Base-by-base conservation (phyloP, 192 early-diverging fungal genomes). In the Pilaira anomala region DNA sequence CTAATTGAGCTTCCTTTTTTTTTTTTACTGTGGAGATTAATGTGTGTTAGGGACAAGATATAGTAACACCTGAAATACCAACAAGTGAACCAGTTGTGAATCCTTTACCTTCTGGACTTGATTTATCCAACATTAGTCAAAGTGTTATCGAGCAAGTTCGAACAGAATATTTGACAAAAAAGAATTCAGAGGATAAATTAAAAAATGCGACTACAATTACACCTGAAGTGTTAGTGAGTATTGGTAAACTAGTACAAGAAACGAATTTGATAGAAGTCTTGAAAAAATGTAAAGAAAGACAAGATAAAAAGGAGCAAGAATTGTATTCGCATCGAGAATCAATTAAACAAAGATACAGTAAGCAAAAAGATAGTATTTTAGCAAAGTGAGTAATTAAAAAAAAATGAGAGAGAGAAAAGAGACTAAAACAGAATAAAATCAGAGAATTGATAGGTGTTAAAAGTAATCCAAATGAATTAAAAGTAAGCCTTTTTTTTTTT, bases 361-460 rank as follows among this genome's bases (percentile, higher is more conserved):
- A 53, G 7, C 49, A 68, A n/a, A 39, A 42, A 18, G 58, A 68
- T 0, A 48, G 42, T 29, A 21, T 68, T n/a, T 40, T 62, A 16
- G 66, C 66, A 19, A 68, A 53, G 66, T 68, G 25, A 50, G 18
- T 7, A 6, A 50, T 4, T 36, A 55, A 11, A 22, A 55, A 29
- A 46, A 18, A 12, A 3, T 46, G 3, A 9, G 6, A 26, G 9
- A 1, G n/a, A n/a, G n/a, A n/a, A n/a, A n/a, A n/a, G n/a, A 18
- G 0, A 13, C 22, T 26, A 36, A 13, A 33, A 3, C 13, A 12
- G 3, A 7, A n/a, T 14, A 14, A 29, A 16, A 29, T 12, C 44
- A 67, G 66, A 41, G 66, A 67, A 8, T n/a, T 67, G 25, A 67
- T 67, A 54, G 66, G 66, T 18, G 40, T 52, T 41, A 36, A 36